Evolutionary conservation across 169 alveolate species (phyloP), one percentile per base, ranked within the genome.

Genomic region (Cryptosporidium parvum): DNA sequence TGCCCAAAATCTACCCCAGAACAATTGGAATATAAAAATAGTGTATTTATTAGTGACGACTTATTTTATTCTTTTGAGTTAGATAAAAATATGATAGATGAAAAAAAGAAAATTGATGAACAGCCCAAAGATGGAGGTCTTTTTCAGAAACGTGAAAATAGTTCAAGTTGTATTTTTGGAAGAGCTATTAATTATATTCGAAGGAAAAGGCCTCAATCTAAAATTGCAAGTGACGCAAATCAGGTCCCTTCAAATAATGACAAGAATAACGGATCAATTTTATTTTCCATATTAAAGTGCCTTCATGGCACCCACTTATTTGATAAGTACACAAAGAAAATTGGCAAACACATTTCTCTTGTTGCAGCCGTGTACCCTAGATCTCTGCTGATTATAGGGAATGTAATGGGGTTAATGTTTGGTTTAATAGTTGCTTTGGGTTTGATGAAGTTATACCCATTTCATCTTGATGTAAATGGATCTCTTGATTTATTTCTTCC

Each of bases 401-500:
- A 80, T 67, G 62, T 65, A 2, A 31, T 80, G 48, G 89, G 89
- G 4, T 14, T 80, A n/a, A 39, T 80, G 69, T 45, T 80, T 67
- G 89, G 89, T 26, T 33, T 59, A 80, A 33, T 65, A 26, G 89
- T 80, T 39, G 89, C 89, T 14, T 44, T 80, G 68, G 89, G 89
- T 14, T 18, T 80, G 16, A 80, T 80, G 89, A 80, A 80, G 52
- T 35, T 80, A n/a, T 45, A 51, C 37, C 89, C 89, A 18, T 80
- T 80, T 35, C 70, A 80, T 67, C 51, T 80, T 3, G 89, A 80
- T 21, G 75, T 80, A 14, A 80, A 80, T 45, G 89, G 89, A 7
- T 80, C 89, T 14, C 89, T 80, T 42, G 75, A 80, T 39, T 48
- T 80, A 39, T 80, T 80, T 39, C 68, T 80, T n/a, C 89, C 75